Evolutionary conservation across 495 filamentous ascomycete genomes (phyloP).

Genomic region (Hypoxylon fragiforme): DNA sequence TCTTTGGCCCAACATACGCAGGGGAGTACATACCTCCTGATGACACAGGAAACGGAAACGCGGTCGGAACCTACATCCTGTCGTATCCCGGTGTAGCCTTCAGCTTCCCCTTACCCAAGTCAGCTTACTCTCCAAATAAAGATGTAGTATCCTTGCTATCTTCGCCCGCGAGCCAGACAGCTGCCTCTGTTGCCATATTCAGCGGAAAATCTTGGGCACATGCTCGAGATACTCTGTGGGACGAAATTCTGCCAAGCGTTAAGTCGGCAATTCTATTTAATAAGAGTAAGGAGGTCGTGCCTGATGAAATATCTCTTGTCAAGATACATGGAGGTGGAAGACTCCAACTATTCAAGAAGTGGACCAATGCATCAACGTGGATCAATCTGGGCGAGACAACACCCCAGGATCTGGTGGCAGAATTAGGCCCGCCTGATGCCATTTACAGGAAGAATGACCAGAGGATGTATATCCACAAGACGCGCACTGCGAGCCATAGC

Average conservation of each 20-base stretch:
- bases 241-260: constrained; percentile 68
- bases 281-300: constrained; percentile 66
- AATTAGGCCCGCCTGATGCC: constrained; percentile 91
- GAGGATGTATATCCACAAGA: constrained; percentile 84
- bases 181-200: constrained; percentile 85
- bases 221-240: constrained; percentile 74
- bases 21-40: constrained; percentile 80
- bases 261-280: constrained; percentile 48
- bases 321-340: constrained; percentile 72
- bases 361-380: constrained; percentile 59
- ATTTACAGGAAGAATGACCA: constrained; percentile 93
- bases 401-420: constrained; percentile 84
- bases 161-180: constrained; percentile 71
- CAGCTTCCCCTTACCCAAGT: constrained; percentile 76
- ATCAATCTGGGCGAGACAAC: constrained; percentile 80
- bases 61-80: constrained; percentile 70
- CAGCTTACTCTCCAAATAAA: constrained; percentile 76
- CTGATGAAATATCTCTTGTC: constrained; percentile 82
- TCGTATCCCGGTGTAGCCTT: constrained; percentile 95
- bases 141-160: constrained; percentile 87
- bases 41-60: constrained; percentile 29
- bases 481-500: constrained; percentile 51
- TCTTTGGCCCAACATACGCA: constrained; percentile 88
- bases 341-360: constrained; percentile 71
- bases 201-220: constrained; percentile 87